These are phyloP conservation scores for Karstenula rhodostoma DNA, from an alignment of 2,329 filamentous ascomycete species.

Conservation along the genomic window DNA sequence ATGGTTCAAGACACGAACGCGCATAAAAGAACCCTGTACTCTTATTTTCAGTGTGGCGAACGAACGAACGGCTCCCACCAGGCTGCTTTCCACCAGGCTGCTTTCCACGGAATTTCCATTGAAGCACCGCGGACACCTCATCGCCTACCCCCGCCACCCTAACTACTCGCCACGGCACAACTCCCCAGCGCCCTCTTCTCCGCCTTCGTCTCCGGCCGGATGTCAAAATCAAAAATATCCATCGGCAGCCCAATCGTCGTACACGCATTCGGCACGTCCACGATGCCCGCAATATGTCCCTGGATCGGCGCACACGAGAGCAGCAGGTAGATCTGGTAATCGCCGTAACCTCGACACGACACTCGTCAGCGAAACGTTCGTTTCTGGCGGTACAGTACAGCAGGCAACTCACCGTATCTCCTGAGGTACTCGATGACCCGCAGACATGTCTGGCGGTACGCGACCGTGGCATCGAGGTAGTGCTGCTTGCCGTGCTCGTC, in stretches of 20 bases:
- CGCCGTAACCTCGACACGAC: constrained; percentile 59
- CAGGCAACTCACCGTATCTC: constrained; percentile 66
- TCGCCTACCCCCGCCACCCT: background rate
- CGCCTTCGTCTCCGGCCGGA: constrained; percentile 70
- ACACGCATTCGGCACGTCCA: constrained; percentile 88
- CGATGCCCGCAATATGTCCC: constrained; percentile 87
- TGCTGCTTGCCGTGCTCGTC: constrained; percentile 90
- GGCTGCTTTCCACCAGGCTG: too few relatives aligned
- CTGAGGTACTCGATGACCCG: constrained; percentile 81
- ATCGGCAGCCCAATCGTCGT: constrained; percentile 88
- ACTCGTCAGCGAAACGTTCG: constrained; percentile 13
- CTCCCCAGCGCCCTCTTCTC: constrained; percentile 72
- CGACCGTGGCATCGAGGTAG: constrained; percentile 85
- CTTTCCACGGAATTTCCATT: too few relatives aligned
- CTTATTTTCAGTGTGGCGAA: too few relatives aligned
- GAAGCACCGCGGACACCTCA: background rate
- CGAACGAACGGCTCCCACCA: too few relatives aligned
- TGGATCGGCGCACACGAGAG: constrained; percentile 87
- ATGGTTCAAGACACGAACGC: too few relatives aligned
- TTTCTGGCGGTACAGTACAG: too few relatives aligned
- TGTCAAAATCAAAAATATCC: constrained; percentile 96
- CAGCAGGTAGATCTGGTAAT: constrained; percentile 85
- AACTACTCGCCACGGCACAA: constrained; percentile 68
- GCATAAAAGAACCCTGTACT: too few relatives aligned
- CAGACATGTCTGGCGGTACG: constrained; percentile 82